Base-by-base conservation (phyloP, 2,329 filamentous ascomycete genomes). In the Nemania sp. region DNA sequence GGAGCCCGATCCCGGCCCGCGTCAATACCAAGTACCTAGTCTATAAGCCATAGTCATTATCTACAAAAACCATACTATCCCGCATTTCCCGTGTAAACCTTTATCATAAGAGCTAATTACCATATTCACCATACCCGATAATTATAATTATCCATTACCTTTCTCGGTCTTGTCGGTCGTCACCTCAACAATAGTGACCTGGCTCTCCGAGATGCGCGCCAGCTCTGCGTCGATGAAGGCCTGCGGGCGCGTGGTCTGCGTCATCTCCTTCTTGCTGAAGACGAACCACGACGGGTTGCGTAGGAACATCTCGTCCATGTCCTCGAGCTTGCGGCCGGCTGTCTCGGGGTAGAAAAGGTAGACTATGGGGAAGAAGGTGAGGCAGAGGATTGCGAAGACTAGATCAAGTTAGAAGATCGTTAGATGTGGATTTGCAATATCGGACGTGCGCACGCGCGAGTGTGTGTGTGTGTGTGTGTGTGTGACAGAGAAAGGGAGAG, bases 241-340 rank as follows among this genome's bases (percentile, higher is more conserved):
- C 59, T 77, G 77, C 0, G 80, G 80, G 3, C 80, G 76, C 24
- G 73, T 72, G n/a, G 78, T 78, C 57, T 81, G 76, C 3, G 78
- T 81, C 57, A 81, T 69, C 18, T 73, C 72, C 4, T 70, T 66
- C 59, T 79, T 77, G 27, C 75, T 72, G 35, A 75, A 81, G 15
- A 82, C 79, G 38, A 81, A 71, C 15, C 77, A 49, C 15, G 71
- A 72, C 1, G 75, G 74, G 49, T 77, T 73, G 38, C 73, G 73
- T 41, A 77, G 76, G 66, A 81, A 82, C 47, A 82, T 81, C 63
- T 82, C 76, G 67, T 85, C 83, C 74, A 85, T 84, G 52, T 85
- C 83, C 76, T 90, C 88, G 18, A 90, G 80, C 6, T 82, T 85
- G 3, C 83, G 80, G 62, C 73, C 70, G 70, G 81, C 78, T 0